A percentile compares a stretch with the other conserved stretches of the same genome.
phyloP scores from a whole-genome alignment of 75 land plant species.

The Pinus taeda region DNA sequence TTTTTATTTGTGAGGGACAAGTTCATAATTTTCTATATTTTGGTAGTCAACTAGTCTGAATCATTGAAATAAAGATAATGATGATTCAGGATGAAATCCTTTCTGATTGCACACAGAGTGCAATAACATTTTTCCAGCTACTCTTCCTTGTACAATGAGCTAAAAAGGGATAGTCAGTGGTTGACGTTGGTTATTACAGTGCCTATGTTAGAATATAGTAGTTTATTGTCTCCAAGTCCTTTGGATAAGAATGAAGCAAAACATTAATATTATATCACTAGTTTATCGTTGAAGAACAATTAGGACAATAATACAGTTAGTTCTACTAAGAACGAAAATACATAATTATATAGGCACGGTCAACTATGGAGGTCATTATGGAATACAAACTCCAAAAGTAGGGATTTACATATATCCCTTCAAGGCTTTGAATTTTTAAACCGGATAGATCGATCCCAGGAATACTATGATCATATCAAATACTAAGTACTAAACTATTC shows the following conservation, averaged over 20 bases:
- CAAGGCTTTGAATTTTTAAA: too few species aligned
- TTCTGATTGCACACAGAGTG: not conserved
- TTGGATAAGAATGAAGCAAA: not conserved
- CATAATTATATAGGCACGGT: too few species aligned
- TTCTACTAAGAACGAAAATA: too few species aligned
- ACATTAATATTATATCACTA: not conserved
- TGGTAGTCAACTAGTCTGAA: not conserved
- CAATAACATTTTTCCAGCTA: not conserved
- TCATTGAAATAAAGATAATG: too few species aligned
- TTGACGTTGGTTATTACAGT: not conserved
- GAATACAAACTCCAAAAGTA: too few species aligned
- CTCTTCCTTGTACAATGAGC: not conserved
- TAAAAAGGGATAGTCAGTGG: not conserved
- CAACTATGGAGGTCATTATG: too few species aligned
- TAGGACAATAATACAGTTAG: too few species aligned
- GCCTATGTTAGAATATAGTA: not conserved
- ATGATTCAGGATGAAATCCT: not conserved
- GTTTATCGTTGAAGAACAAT: too few species aligned
- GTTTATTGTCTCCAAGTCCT: not conserved
- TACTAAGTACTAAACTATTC: too few species aligned
- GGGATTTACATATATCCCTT: too few species aligned
- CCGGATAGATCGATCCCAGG: too few species aligned
- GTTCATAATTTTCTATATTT: not conserved
- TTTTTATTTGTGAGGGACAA: not conserved
- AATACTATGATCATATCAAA: too few species aligned